A percentile compares a stretch with the other conserved stretches of the same genome.
These are phyloP conservation scores for Xylaria arbuscula DNA, from an alignment of 2,329 filamentous ascomycete genomes.

Conservation along the genomic window DNA sequence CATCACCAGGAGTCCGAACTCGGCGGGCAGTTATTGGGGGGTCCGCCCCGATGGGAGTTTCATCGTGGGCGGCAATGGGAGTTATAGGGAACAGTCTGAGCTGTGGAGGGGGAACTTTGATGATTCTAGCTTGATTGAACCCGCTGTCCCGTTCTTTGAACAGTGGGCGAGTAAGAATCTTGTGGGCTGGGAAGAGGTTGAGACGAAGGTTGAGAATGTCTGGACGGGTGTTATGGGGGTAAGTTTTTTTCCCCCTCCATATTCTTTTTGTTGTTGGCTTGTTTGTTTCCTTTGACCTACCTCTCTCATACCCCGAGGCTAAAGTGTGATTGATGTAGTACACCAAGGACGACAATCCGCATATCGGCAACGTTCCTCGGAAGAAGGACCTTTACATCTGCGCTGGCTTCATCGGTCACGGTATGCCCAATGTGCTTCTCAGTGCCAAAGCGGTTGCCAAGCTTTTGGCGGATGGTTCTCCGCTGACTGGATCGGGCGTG, in stretches of 20 bases:
- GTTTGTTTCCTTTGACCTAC: background rate
- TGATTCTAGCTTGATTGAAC: conserved; percentile 58
- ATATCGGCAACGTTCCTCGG: conserved; percentile 42
- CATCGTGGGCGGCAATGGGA: conserved; percentile 52
- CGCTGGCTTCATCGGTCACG: conserved; percentile 46
- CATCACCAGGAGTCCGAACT: conserved; percentile 30
- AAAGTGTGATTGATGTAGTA: conserved; percentile 33
- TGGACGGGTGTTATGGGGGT: conserved; percentile 52
- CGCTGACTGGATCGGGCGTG: conserved; percentile 42
- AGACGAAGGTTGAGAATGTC: conserved; percentile 49
- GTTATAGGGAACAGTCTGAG: conserved; percentile 49
- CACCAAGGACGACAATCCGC: conserved; percentile 41
- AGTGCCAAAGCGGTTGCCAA: conserved; percentile 41
- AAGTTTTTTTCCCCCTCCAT: conserved; percentile 30
- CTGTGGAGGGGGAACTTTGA: conserved; percentile 60
- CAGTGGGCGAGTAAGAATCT: conserved; percentile 62
- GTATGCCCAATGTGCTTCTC: conserved; percentile 45
- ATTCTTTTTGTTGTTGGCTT: background rate
- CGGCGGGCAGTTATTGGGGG: conserved; percentile 41
- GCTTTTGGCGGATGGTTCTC: conserved; percentile 39
- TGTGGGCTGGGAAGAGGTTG: conserved; percentile 59
- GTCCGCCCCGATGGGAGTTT: conserved; percentile 57
- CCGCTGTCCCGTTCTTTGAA: conserved; percentile 58
- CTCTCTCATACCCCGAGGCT: conserved; percentile 3
- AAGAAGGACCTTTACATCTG: conserved; percentile 40